phyloP scores from a whole-genome alignment of 352 stramenopile genomes.

The Peronospora destructor region DNA sequence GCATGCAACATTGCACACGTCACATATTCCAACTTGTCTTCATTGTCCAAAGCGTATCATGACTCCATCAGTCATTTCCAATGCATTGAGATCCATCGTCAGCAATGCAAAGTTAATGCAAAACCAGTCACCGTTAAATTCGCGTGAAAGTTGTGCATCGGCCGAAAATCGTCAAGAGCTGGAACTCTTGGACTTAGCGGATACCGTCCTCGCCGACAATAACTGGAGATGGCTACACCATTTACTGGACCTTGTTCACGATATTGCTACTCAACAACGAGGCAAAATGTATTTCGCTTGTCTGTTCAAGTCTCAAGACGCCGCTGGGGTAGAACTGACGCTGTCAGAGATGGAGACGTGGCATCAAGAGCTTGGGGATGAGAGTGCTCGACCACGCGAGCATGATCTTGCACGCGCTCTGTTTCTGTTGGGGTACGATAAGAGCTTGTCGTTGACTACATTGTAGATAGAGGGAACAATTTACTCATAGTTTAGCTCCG shows the following conservation, averaged over 20 bases:
- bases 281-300: slow-evolving; percentile 29
- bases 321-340: slow-evolving; percentile 9
- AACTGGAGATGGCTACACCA: slow-evolving; percentile 32
- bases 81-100: slow-evolving; percentile 3
- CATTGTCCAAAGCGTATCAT: slow-evolving; percentile 1
- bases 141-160: slow-evolving; percentile 14
- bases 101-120: slow-evolving; percentile 1
- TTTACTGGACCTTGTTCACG: slow-evolving; percentile 16
- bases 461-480: too few species aligned
- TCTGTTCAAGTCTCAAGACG: slow-evolving; percentile 17
- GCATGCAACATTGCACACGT: slow-evolving; percentile 1
- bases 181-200: slow-evolving; percentile 18
- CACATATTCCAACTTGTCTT: slow-evolving; percentile 6
- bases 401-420: slow-evolving; percentile 22
- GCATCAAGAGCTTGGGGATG: slow-evolving; percentile 8
- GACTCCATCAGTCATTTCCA: slow-evolving; percentile 8
- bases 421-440: slow-evolving; percentile 35
- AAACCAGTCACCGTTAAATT: slow-evolving; percentile 7
- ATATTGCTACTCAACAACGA: slow-evolving; percentile 7
- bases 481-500: background rate
- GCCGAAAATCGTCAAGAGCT: slow-evolving; percentile 10
- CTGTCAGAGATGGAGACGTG: slow-evolving; percentile 32
- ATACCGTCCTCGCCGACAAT: slow-evolving; percentile 23
- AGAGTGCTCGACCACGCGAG: slow-evolving; percentile 6
- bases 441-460: slow-evolving; percentile 23